These are phyloP conservation scores for Wallemia ichthyophaga DNA, from an alignment of 1,284 basidiomycete genomes.

Conservation along the genomic window DNA sequence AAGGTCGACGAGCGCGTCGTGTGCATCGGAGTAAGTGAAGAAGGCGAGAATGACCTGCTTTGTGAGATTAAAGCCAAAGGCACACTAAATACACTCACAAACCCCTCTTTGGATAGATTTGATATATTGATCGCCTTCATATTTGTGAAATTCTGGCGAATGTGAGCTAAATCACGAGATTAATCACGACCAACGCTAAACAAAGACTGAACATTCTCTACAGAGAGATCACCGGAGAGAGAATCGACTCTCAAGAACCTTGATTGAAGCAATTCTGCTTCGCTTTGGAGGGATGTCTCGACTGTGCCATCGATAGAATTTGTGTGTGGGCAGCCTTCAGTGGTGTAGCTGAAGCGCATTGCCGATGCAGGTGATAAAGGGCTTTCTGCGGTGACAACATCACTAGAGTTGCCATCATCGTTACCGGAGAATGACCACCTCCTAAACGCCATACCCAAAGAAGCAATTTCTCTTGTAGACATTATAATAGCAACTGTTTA, in stretches of 20 bases:
- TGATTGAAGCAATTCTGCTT: background rate
- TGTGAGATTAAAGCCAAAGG: background rate
- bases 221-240: background rate
- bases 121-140: constrained; percentile 22
- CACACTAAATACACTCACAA: constrained; percentile 7
- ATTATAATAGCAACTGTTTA: background rate
- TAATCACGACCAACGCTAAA: background rate
- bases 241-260: background rate
- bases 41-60: constrained; percentile 26
- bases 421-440: background rate
- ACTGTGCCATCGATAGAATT: background rate
- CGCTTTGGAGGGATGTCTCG: background rate
- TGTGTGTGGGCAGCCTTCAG: background rate
- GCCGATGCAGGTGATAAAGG: background rate
- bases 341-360: background rate
- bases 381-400: background rate
- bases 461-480: background rate
- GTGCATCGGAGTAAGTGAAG: constrained; percentile 27
- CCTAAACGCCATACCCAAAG: background rate
- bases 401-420: background rate
- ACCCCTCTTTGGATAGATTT: constrained; percentile 21
- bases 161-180: background rate
- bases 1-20: constrained; percentile 18
- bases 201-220: background rate
- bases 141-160: constrained; percentile 5